These are phyloP conservation scores for Fusarium protoensiforme DNA, from an alignment of 2,329 filamentous ascomycete genomes.

Conservation along the genomic window DNA sequence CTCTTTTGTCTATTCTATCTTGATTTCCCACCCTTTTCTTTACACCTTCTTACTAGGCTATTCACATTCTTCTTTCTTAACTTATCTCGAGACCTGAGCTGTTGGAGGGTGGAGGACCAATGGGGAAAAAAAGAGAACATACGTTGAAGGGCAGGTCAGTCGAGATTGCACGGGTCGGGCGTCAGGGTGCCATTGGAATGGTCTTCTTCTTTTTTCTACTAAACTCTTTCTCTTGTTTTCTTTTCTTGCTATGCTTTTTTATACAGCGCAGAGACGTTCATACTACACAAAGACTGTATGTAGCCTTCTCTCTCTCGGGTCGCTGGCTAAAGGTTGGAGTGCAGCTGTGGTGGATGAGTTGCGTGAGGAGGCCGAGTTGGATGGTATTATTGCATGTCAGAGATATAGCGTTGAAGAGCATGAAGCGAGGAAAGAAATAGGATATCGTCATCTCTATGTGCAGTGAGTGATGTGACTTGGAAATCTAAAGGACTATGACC, in stretches of 20 bases:
- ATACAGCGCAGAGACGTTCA: conserved; percentile 28
- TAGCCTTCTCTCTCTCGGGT: neutral
- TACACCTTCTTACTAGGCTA: conserved; percentile 24
- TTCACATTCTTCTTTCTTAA: conserved; percentile 12
- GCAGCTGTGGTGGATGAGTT: conserved; percentile 16
- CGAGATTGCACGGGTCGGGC: conserved; percentile 40
- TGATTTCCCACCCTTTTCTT: conserved; percentile 21
- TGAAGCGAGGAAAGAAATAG: neutral
- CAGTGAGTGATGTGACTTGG: neutral
- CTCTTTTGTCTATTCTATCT: conserved; percentile 35
- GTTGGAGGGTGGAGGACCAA: conserved; percentile 13
- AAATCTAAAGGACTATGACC: neutral
- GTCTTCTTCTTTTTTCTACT: conserved; percentile 20
- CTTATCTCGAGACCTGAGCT: conserved; percentile 31
- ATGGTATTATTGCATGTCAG: neutral
- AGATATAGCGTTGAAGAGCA: neutral
- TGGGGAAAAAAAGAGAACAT: conserved; percentile 33
- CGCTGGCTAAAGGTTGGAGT: neutral
- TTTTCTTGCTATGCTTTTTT: conserved; percentile 21
- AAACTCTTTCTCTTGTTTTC: conserved; percentile 25
- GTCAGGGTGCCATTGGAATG: conserved; percentile 42
- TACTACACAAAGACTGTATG: conserved; percentile 21
- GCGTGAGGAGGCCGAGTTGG: neutral
- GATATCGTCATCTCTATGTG: neutral
- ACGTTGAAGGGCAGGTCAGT: conserved; percentile 31